Evolutionary conservation across 2,329 filamentous ascomycete species (phyloP).

Genomic region (Alternaria gansuensis): DNA sequence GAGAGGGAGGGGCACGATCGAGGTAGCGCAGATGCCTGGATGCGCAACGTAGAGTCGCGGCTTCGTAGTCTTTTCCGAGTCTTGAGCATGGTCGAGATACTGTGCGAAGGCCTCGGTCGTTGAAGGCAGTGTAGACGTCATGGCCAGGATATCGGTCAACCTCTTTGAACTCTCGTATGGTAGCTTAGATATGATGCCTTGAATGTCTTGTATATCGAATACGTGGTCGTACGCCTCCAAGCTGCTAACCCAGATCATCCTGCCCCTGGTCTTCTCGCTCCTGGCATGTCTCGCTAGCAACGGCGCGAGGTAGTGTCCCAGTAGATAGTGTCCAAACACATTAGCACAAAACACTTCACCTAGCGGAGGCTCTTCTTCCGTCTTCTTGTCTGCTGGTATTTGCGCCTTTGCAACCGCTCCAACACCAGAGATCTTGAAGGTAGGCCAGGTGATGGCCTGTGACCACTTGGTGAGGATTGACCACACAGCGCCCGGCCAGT

Average conservation of each 20-base stretch:
- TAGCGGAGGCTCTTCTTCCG: conserved; percentile 66
- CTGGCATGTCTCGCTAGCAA: conserved; percentile 66
- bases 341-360: conserved; percentile 91
- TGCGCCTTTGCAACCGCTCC: conserved; percentile 66
- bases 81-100: conserved; percentile 34
- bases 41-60: conserved; percentile 82
- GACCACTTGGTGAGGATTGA: conserved; percentile 68
- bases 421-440: conserved; percentile 72
- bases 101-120: conserved; percentile 59
- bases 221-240: conserved; percentile 71
- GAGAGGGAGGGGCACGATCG: conserved; percentile 77
- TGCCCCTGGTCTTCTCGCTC: conserved; percentile 59
- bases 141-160: conserved; percentile 81
- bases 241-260: conserved; percentile 88
- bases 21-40: conserved; percentile 85
- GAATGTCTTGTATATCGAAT: conserved; percentile 76
- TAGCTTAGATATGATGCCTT: conserved; percentile 68
- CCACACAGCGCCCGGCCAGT: conserved; percentile 71
- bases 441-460: conserved; percentile 77
- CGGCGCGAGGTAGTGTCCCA: conserved; percentile 80
- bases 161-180: conserved; percentile 91
- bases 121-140: conserved; percentile 75
- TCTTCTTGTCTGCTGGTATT: conserved; percentile 46
- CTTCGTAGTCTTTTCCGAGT: conserved; percentile 28
- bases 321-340: conserved; percentile 92